Conservation (phyloP, 2,329 filamentous ascomycete species). For the Ophiostoma sp. region DNA sequence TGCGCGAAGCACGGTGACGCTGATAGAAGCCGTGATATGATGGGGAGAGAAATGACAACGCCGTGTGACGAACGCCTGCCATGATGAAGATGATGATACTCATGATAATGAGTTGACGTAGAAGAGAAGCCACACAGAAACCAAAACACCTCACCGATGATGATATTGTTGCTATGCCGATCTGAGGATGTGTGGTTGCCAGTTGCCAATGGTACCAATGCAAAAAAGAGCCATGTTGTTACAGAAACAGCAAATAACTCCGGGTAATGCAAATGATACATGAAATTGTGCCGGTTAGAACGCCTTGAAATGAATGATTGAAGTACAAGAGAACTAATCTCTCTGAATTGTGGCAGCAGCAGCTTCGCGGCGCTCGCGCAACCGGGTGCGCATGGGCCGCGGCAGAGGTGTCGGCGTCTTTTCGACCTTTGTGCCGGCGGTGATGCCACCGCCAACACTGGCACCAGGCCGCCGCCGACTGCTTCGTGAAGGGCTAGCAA, state of each 20-base stretch:
- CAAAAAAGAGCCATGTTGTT: neutral
- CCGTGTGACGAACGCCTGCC: slow-evolving; percentile 9
- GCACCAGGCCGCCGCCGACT: slow-evolving; percentile 34
- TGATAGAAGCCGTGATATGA: neutral
- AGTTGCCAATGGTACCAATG: neutral
- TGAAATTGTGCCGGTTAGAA: neutral
- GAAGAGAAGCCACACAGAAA: neutral
- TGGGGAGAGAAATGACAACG: neutral
- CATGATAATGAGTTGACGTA: no score
- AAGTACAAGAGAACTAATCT: neutral
- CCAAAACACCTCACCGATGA: neutral
- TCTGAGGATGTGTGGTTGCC: neutral
- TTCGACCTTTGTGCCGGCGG: slow-evolving; percentile 18
- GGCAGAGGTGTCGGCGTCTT: slow-evolving; percentile 14
- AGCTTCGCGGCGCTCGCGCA: slow-evolving; percentile 37
- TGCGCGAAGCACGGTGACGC: neutral
- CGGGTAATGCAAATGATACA: neutral
- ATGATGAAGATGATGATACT: neutral
- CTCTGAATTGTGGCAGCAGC: slow-evolving; percentile 27
- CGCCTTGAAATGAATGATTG: neutral
- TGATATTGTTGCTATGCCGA: neutral
- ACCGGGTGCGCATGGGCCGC: slow-evolving; percentile 27
- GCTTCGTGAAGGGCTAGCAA: neutral
- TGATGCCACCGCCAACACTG: neutral
- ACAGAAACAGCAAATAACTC: slow-evolving; percentile 4